These are phyloP conservation scores for Dispira simplex DNA, from an alignment of 192 early-diverging fungal species.

Conservation along the genomic window DNA sequence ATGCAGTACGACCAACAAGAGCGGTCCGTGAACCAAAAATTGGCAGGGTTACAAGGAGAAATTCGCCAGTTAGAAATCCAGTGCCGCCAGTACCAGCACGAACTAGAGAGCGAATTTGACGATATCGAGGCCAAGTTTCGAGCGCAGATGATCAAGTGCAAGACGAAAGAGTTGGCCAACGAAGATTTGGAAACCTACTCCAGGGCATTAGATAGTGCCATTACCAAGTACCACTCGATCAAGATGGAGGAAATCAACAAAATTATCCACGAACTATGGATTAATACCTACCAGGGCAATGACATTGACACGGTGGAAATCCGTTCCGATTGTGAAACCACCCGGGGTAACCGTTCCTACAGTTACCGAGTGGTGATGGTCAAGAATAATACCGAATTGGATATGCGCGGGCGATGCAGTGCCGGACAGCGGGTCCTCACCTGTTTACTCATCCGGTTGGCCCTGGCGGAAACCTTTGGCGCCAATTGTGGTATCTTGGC, in stretches of 20 bases:
- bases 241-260: conserved; percentile 98
- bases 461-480: conserved; percentile 90
- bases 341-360: conserved; percentile 54
- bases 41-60: conserved; percentile 43
- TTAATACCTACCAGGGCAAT: conserved; percentile 85
- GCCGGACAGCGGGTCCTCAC: conserved; percentile 96
- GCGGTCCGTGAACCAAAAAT: conserved; percentile 11
- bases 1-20: background rate
- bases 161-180: conserved; percentile 63
- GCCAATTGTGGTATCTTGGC: conserved; percentile 85
- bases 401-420: conserved; percentile 91
- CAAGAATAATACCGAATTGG: conserved; percentile 63
- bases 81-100: conserved; percentile 30
- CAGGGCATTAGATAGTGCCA: conserved; percentile 68
- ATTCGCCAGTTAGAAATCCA: conserved; percentile 72
- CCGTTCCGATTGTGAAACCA: conserved; percentile 66
- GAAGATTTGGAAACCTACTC: conserved; percentile 73
- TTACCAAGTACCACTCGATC: conserved; percentile 78
- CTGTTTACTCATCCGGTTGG: conserved; percentile 88
- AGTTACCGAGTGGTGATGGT: conserved; percentile 94
- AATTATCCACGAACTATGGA: conserved; percentile 92
- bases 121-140: conserved; percentile 57
- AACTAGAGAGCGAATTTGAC: conserved; percentile 59
- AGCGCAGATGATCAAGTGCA: conserved; percentile 47
- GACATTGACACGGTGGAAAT: conserved; percentile 98